A percentile compares a stretch with the other conserved stretches of the same genome.
Conservation (phyloP, 106 monocot genomes). For the Iris macrosiphon region DNA sequence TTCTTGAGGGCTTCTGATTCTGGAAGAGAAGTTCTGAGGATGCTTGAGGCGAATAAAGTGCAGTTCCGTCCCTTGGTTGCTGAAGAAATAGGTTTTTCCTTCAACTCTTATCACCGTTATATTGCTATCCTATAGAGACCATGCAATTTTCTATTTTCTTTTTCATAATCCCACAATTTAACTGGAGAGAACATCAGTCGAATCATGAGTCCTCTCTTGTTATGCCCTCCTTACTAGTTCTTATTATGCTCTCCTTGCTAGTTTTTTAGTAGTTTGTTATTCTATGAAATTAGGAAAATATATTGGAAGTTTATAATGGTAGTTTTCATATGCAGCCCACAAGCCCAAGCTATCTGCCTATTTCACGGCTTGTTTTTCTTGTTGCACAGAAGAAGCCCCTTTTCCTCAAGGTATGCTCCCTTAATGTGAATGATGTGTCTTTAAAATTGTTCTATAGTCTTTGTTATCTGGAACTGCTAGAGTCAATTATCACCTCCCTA, state of each 20-base stretch:
- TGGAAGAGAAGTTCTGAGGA: conserved; percentile 90
- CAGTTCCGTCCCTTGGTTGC: conserved; percentile 45
- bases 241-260: no score
- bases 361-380: conserved; percentile 40
- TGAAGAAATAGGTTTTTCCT: conserved; percentile 47
- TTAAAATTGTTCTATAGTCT: neutral
- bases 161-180: no score
- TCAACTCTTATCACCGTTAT: no score
- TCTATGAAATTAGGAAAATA: no score
- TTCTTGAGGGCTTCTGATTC: conserved; percentile 81
- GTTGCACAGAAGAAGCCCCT: conserved; percentile 39
- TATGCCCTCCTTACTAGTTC: no score
- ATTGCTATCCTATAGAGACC: no score
- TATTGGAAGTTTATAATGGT: conserved; percentile 4
- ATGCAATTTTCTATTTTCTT: no score
- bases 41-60: conserved; percentile 86
- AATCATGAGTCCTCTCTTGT: no score
- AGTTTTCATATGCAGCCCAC: conserved; percentile 32
- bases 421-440: neutral
- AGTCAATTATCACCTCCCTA: no score
- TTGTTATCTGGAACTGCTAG: neutral
- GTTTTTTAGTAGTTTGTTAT: no score
- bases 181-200: no score
- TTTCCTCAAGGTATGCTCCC: conserved; percentile 43
- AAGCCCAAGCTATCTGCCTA: conserved; percentile 38